These are phyloP conservation scores for Dactylellina parvicollis DNA, from an alignment of 2,329 filamentous ascomycete genomes.

Conservation along the genomic window DNA sequence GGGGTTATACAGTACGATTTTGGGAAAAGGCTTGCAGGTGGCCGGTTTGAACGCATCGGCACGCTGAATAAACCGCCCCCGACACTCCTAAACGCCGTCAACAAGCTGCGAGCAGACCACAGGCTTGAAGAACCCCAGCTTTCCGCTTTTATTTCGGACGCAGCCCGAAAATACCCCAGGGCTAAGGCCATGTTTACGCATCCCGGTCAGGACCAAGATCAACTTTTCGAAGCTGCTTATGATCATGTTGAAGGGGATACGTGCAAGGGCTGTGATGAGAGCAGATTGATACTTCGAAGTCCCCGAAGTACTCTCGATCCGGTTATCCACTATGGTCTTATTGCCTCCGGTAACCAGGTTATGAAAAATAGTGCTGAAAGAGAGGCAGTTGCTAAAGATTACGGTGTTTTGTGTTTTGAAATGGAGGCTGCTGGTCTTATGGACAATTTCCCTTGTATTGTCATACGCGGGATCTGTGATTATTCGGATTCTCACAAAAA, in stretches of 20 bases:
- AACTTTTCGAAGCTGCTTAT: slow-evolving; percentile 18
- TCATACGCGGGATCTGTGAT: slow-evolving; percentile 19
- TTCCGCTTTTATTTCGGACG: neutral
- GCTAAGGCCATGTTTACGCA: neutral
- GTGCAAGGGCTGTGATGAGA: slow-evolving; percentile 1
- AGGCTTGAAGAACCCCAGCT: neutral
- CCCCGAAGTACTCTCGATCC: neutral
- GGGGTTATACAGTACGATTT: slow-evolving; percentile 38
- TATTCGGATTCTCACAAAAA: slow-evolving; percentile 33
- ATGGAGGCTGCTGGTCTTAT: slow-evolving; percentile 36
- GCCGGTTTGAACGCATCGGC: neutral
- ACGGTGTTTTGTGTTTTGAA: slow-evolving; percentile 23
- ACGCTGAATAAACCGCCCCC: slow-evolving; percentile 19
- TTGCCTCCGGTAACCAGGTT: slow-evolving; percentile 25
- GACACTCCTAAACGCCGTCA: slow-evolving; percentile 13
- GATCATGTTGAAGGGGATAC: slow-evolving; percentile 1
- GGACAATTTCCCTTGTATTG: slow-evolving; percentile 10
- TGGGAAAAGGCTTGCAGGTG: slow-evolving; percentile 5
- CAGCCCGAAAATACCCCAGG: neutral
- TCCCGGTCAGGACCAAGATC: slow-evolving; percentile 14
- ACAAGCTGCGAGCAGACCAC: neutral
- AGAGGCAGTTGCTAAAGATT: slow-evolving; percentile 6
- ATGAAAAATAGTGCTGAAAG: slow-evolving; percentile 21
- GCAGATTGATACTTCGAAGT: neutral
- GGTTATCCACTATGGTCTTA: slow-evolving; percentile 12